phyloP scores from a whole-genome alignment of 2,329 filamentous ascomycete genomes.

The Ceratocystis albifundus region DNA sequence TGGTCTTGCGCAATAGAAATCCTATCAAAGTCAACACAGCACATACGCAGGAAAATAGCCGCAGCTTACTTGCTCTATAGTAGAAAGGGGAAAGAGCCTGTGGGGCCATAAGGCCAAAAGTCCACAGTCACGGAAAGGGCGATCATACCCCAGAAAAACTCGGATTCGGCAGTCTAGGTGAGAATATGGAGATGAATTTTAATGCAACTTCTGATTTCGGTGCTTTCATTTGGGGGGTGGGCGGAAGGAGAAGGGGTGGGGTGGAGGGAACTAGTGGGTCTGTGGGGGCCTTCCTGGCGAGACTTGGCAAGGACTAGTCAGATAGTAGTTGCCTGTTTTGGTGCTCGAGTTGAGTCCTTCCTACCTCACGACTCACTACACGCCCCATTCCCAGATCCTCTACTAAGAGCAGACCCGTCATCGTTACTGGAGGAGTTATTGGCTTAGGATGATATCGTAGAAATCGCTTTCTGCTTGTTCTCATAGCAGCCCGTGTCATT shows the following conservation, averaged over 20 bases:
- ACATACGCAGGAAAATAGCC: not conserved
- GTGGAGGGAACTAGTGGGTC: not conserved
- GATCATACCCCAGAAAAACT: slow-evolving; percentile 8
- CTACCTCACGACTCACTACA: not conserved
- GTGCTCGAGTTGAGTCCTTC: not conserved
- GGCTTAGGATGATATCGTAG: not conserved
- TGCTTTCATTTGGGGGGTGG: not conserved
- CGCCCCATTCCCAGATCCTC: too few species aligned
- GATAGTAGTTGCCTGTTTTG: not conserved
- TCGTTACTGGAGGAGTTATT: not conserved
- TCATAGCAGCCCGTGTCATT: not conserved
- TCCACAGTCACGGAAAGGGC: slow-evolving; percentile 6
- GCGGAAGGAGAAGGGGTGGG: too few species aligned
- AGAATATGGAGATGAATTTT: not conserved
- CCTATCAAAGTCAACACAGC: not conserved
- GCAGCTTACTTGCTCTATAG: too few species aligned
- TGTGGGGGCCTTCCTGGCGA: not conserved
- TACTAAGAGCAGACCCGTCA: not conserved
- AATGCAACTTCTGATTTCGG: slow-evolving; percentile 1
- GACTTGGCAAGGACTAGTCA: not conserved
- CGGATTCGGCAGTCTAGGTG: not conserved
- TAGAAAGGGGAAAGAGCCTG: not conserved
- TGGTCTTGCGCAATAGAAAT: not conserved
- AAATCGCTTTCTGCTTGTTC: not conserved
- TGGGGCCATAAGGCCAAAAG: not conserved